phyloP scores from a whole-genome alignment of 257 asterid species.

The Perilla frutescens region DNA sequence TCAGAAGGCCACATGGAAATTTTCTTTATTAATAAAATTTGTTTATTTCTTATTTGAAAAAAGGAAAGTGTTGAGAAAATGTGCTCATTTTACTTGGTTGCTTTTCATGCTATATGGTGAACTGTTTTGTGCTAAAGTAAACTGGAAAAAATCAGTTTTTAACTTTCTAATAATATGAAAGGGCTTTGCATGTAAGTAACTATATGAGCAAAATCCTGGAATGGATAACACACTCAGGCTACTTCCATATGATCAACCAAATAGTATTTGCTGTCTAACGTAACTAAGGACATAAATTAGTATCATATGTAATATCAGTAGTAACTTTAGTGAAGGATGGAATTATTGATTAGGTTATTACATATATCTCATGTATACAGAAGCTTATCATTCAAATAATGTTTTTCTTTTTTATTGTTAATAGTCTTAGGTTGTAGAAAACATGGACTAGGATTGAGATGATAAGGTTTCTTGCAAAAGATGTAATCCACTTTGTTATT shows the following conservation, averaged over 20 bases:
- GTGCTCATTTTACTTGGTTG: too few species aligned
- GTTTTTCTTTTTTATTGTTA: too few species aligned
- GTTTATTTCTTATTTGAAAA: too few species aligned
- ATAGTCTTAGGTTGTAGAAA: neutral
- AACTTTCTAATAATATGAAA: too few species aligned
- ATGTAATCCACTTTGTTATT: constrained; percentile 16
- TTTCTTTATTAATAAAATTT: too few species aligned
- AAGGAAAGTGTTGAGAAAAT: too few species aligned
- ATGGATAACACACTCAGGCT: neutral
- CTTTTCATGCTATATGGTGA: too few species aligned
- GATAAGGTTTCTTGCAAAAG: neutral
- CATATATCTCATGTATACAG: neutral
- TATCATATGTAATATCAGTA: neutral
- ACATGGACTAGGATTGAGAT: constrained; percentile 9
- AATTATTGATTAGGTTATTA: neutral
- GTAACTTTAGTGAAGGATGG: neutral
- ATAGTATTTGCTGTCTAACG: neutral
- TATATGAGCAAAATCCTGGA: neutral
- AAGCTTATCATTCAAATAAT: neutral
- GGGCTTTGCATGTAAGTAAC: neutral
- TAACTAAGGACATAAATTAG: neutral
- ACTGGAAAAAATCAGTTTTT: too few species aligned
- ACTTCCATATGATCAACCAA: neutral
- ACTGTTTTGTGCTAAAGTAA: too few species aligned
- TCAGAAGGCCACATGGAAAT: constrained; percentile 12